These are phyloP conservation scores for Cladosporium sphaerospermum DNA, from an alignment of 2,329 filamentous ascomycete genomes.

Conservation along the genomic window DNA sequence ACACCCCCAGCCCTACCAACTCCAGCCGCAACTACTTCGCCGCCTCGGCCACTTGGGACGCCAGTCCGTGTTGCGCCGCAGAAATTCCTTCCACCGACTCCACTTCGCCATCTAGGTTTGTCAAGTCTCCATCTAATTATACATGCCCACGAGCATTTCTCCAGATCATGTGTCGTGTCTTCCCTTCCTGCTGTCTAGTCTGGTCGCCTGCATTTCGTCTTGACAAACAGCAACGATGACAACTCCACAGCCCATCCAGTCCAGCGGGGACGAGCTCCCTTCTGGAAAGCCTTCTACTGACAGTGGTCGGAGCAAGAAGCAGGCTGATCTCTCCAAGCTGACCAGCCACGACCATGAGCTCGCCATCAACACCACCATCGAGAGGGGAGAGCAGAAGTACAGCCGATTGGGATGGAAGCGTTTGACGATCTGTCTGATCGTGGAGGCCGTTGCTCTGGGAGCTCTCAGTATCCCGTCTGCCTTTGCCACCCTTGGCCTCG, in stretches of 20 bases:
- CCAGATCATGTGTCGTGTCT: slow-evolving; percentile 6
- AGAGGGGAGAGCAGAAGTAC: slow-evolving; percentile 35
- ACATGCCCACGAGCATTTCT: neutral
- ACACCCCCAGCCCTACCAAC: too few species aligned
- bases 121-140: slow-evolving; percentile 1
- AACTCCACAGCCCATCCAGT: slow-evolving; percentile 8
- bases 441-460: slow-evolving; percentile 54
- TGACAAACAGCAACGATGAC: slow-evolving; percentile 6
- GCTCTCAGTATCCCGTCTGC: slow-evolving; percentile 52
- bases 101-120: slow-evolving; percentile 9
- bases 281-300: slow-evolving; percentile 6
- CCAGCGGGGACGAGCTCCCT: neutral
- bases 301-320: slow-evolving; percentile 3
- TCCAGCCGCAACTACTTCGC: too few species aligned
- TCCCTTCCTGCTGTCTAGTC: slow-evolving; percentile 11
- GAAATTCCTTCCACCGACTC: slow-evolving; percentile 6
- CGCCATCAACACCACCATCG: slow-evolving; percentile 35
- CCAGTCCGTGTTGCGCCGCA: slow-evolving; percentile 10
- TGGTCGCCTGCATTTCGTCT: slow-evolving; percentile 2
- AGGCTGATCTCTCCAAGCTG: slow-evolving; percentile 23
- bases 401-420: slow-evolving; percentile 44
- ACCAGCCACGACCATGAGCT: slow-evolving; percentile 8
- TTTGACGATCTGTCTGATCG: slow-evolving; percentile 44
- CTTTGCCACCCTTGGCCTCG: slow-evolving; percentile 50
- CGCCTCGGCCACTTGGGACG: neutral